These are phyloP conservation scores for Alternaria panax DNA, from an alignment of 2,329 filamentous ascomycete species.

Conservation along the genomic window DNA sequence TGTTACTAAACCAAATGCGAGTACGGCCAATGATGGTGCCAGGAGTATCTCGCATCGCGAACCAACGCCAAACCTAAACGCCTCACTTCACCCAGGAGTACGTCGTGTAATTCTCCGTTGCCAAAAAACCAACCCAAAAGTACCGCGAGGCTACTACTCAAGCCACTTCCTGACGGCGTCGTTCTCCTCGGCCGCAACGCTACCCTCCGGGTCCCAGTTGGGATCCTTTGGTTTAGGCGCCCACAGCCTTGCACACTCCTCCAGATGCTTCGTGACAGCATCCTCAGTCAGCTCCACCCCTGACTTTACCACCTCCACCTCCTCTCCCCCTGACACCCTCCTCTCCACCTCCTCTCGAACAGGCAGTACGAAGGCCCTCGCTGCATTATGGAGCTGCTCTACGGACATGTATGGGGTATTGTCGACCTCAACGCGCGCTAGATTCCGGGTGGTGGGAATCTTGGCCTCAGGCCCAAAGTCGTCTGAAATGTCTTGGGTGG, in stretches of 20 bases:
- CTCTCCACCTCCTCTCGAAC: background rate
- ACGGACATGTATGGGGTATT: background rate
- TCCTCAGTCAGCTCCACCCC: slow-evolving; percentile 16
- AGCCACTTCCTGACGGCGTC: slow-evolving; percentile 7
- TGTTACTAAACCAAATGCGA: background rate
- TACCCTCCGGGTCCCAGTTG: slow-evolving; percentile 7
- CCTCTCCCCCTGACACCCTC: background rate
- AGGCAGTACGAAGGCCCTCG: background rate
- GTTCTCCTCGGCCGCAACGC: slow-evolving; percentile 1
- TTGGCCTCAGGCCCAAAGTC: slow-evolving; percentile 14
- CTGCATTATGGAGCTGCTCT: background rate
- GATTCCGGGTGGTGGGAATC: slow-evolving; percentile 7
- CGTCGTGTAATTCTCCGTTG: background rate
- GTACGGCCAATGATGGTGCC: background rate
- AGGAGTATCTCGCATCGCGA: background rate
- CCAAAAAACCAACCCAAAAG: background rate
- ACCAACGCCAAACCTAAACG: background rate
- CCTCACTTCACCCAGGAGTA: background rate
- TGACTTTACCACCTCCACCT: slow-evolving; percentile 2
- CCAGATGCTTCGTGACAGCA: slow-evolving; percentile 5
- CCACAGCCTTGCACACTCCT: slow-evolving; percentile 4
- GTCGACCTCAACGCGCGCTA: slow-evolving; percentile 4
- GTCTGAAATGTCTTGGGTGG: background rate
- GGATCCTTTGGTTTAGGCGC: slow-evolving; percentile 2
- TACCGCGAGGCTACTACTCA: background rate